A percentile compares a stretch with the other conserved stretches of the same genome.
phyloP scores from a whole-genome alignment of 2,329 filamentous ascomycete species.

The Phoma sp. region DNA sequence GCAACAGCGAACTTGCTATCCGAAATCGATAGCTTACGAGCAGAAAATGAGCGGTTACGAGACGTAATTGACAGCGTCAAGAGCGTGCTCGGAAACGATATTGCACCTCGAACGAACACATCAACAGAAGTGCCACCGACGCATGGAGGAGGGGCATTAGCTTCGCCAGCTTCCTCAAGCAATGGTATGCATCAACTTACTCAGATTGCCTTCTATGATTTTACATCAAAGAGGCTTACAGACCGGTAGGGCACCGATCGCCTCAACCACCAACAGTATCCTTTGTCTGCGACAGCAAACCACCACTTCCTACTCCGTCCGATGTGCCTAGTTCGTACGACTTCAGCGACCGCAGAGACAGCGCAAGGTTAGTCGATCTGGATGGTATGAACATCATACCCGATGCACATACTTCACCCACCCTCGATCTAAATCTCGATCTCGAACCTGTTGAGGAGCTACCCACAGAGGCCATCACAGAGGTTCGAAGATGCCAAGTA shows the following conservation, averaged over 20 bases:
- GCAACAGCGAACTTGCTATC: slow-evolving; percentile 40
- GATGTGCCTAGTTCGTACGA: slow-evolving; percentile 23
- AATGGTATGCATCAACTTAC: slow-evolving; percentile 33
- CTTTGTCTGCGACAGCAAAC: slow-evolving; percentile 25
- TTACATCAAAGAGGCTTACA: slow-evolving; percentile 29
- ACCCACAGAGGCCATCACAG: slow-evolving; percentile 15
- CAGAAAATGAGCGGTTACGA: slow-evolving; percentile 45
- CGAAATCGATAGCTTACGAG: slow-evolving; percentile 41
- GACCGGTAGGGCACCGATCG: slow-evolving; percentile 33
- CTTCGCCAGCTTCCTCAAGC: slow-evolving; percentile 30
- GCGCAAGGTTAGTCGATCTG: slow-evolving; percentile 31
- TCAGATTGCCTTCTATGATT: slow-evolving; percentile 1
- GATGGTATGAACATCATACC: slow-evolving; percentile 44
- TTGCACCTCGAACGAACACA: slow-evolving; percentile 22
- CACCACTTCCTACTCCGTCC: slow-evolving; percentile 17
- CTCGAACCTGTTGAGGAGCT: slow-evolving; percentile 26
- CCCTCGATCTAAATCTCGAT: slow-evolving; percentile 18
- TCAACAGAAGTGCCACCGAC: slow-evolving; percentile 3
- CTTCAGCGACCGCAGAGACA: slow-evolving; percentile 15
- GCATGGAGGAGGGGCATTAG: slow-evolving; percentile 13
- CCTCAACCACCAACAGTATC: slow-evolving; percentile 29
- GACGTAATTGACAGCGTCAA: slow-evolving; percentile 47
- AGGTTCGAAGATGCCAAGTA: slow-evolving; percentile 20
- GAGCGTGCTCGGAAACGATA: slow-evolving; percentile 37
- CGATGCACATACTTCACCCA: slow-evolving; percentile 10